Evolutionary conservation across 345 rosid genomes (phyloP).

Genomic region (Dipteronia dyeriana): DNA sequence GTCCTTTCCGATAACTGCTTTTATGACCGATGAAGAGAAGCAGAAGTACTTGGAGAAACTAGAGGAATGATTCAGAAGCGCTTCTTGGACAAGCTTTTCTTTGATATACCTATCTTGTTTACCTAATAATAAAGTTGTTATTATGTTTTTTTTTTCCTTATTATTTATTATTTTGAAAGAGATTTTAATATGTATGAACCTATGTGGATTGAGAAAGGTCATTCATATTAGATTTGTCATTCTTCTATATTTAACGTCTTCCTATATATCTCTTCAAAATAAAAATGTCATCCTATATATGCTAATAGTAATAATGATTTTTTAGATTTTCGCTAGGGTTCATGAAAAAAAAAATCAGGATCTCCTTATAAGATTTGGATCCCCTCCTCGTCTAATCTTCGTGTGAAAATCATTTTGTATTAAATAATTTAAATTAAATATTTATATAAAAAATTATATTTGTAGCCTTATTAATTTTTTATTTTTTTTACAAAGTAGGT

Average conservation of each 20-base stretch:
- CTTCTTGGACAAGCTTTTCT: not conserved
- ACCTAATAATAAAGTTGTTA: not conserved
- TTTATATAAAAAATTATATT: no score
- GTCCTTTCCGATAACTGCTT: constrained; percentile 68
- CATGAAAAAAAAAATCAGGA: not conserved
- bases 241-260: not conserved
- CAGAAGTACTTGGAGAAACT: constrained; percentile 41
- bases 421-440: no score
- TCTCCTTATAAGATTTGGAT: no score
- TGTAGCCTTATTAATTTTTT: no score
- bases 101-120: not conserved
- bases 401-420: not conserved
- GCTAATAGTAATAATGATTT: not conserved
- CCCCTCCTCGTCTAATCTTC: no score
- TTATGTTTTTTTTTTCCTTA: not conserved
- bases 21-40: constrained; percentile 74
- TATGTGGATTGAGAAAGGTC: not conserved
- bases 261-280: not conserved
- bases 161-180: no score
- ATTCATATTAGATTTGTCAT: no score
- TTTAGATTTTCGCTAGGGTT: not conserved
- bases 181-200: not conserved
- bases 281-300: not conserved
- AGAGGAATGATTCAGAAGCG: constrained; percentile 8
- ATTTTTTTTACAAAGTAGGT: no score